Base-by-base conservation (phyloP, 768 basidiomycete genomes). In the Myochromella boudieri region DNA sequence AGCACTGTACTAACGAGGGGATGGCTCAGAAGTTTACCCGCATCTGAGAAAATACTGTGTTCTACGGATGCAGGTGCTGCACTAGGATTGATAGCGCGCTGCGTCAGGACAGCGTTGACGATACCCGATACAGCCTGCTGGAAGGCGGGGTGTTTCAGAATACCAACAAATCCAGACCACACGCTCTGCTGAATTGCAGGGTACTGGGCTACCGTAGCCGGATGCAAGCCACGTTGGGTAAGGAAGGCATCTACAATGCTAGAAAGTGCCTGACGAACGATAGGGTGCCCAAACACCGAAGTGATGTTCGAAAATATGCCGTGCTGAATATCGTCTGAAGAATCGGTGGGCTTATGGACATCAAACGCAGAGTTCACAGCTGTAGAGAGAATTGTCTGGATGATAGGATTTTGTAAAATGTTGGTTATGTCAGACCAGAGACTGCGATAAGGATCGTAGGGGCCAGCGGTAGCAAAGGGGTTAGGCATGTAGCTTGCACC, bases 101-200 rank as follows among this genome's bases (percentile, higher is more conserved):
- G 39, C 5, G 37, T 27, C 6, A 48, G 24, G 8, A 33, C 40
- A 20, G 31, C 22, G 15, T 48, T 28, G 4, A 48, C 32, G 15
- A 33, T 40, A 12, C 22, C 26, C 2, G 20, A 24, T 15, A 48
- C 33, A 15, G 42, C 40, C 25, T 36, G 31, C 26, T 48, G 46
- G 15, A 42, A 42, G 21, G 37, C 14, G 15, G 46, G 46, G 17
- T 42, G 26, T 17, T 36, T 21, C 32, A 48, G 6, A 22, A 42
- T 17, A 25, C 34, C 25, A 3, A 41, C 7, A 1, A 42, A 5
- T 8, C 46, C 40, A 4, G 39, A 48, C 11, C 32, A 20, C 21
- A 46, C 37, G 20, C 34, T 36, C 21, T 37, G 36, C 25, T 46
- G 44, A 11, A 46, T 31, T 8, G 8, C 29, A 31, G 29, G 29